Conservation (phyloP, 495 filamentous ascomycete species). For the Neurospora sp. region DNA sequence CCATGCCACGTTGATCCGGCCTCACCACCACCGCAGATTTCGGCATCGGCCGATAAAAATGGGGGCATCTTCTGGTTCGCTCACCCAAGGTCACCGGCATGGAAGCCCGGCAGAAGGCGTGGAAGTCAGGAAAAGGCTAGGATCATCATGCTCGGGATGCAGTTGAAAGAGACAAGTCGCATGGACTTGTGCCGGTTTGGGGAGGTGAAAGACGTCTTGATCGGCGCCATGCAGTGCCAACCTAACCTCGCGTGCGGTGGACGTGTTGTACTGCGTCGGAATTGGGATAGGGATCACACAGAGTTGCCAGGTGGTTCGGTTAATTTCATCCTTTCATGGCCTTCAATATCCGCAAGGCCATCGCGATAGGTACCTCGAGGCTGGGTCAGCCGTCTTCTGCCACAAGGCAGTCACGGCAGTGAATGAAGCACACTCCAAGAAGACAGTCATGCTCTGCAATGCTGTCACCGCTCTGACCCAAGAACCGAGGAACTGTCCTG, state of each 20-base stretch:
- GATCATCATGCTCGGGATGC: not conserved
- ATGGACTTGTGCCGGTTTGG: not conserved
- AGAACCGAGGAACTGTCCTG: not conserved
- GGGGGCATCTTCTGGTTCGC: not conserved
- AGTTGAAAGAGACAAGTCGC: not conserved
- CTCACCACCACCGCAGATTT: not conserved
- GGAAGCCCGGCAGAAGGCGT: not conserved
- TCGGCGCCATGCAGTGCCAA: not conserved
- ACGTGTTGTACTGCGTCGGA: not conserved
- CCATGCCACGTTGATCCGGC: not conserved
- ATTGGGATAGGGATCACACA: not conserved
- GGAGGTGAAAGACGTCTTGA: not conserved
- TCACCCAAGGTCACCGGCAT: not conserved
- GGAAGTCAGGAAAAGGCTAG: not conserved
- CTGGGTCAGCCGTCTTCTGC: not conserved
- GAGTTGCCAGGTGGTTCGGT: not conserved
- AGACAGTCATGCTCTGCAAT: not conserved
- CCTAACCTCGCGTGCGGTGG: not conserved
- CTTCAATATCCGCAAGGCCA: not conserved
- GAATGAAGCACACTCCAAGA: not conserved
- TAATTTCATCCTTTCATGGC: not conserved
- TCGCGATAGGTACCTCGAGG: not conserved
- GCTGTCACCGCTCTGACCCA: not conserved
- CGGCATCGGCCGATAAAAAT: not conserved
- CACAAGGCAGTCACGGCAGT: not conserved